Conservation (phyloP, 768 basidiomycete genomes). For the Kwoniella mangroviensis region DNA sequence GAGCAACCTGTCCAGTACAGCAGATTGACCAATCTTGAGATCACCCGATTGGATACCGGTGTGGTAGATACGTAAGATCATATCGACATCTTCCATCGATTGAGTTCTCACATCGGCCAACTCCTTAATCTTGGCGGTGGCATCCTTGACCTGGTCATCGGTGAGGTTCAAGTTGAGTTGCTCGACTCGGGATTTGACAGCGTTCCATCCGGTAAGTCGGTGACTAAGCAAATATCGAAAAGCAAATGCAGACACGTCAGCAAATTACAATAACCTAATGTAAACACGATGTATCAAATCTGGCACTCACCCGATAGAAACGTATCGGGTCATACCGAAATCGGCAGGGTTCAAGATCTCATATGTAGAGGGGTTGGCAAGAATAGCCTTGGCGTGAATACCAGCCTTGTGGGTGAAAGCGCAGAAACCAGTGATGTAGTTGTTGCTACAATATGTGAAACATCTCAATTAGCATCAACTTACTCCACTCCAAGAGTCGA, state of each 20-base stretch:
- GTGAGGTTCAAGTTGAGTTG: constrained; percentile 87
- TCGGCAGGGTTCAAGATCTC: constrained; percentile 99
- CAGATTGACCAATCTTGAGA: constrained; percentile 91
- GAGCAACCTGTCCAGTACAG: constrained; percentile 83
- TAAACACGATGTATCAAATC: too few relatives aligned
- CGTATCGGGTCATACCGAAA: constrained; percentile 95
- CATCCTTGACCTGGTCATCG: constrained; percentile 97
- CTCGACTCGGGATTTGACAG: constrained; percentile 98
- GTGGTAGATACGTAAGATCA: constrained; percentile 93
- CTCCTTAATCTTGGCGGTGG: constrained; percentile 97
- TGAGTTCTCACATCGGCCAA: constrained; percentile 97
- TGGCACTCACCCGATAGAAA: constrained; percentile 75
- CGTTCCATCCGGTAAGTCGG: constrained; percentile 97
- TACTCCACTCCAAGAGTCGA: neutral
- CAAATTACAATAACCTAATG: neutral
- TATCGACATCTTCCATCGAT: constrained; percentile 99
- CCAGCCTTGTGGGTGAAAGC: constrained; percentile 99
- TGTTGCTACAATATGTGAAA: constrained; percentile 48
- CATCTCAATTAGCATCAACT: neutral
- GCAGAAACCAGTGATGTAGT: constrained; percentile 84
- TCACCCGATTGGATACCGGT: constrained; percentile 89
- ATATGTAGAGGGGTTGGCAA: constrained; percentile 98
- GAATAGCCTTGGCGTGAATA: constrained; percentile 99
- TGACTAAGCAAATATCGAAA: constrained; percentile 63
- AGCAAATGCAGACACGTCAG: neutral